A percentile compares a stretch with the other conserved stretches of the same genome.
These are phyloP conservation scores for Ophiostoma ulmi DNA, from an alignment of 2,329 filamentous ascomycete genomes.

Conservation along the genomic window DNA sequence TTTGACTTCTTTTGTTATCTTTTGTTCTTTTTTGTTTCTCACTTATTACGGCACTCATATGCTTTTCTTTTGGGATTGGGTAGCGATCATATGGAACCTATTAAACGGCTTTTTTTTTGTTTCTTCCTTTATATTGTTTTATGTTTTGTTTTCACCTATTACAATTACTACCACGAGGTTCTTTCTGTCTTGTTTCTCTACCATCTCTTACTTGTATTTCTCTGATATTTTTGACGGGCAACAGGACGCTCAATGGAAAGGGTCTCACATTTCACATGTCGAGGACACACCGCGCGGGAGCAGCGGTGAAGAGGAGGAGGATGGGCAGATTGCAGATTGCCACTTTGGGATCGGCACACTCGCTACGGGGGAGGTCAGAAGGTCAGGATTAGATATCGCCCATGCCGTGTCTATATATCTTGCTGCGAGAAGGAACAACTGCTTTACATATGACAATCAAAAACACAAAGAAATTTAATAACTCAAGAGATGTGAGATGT, in stretches of 20 bases:
- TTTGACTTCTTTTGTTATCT: not conserved
- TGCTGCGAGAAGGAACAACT: not conserved
- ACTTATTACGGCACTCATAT: not conserved
- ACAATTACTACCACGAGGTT: constrained; percentile 2
- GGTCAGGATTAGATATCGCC: not conserved
- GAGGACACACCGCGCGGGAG: not conserved
- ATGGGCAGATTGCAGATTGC: not conserved
- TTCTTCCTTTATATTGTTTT: not conserved
- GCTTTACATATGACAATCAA: not conserved
- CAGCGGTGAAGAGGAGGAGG: not conserved
- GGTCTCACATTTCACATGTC: not conserved
- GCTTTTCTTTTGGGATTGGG: constrained; percentile 5
- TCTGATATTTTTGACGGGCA: not conserved
- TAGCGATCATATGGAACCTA: constrained; percentile 2
- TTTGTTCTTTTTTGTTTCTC: not conserved
- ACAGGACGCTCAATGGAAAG: not conserved
- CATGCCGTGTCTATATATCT: not conserved
- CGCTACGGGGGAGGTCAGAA: not conserved
- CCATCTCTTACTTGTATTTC: not conserved
- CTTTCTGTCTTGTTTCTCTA: not conserved
- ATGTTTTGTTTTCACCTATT: not conserved
- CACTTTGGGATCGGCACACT: not conserved
- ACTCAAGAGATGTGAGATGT: not conserved
- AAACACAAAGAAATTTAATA: not conserved
- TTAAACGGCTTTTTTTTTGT: constrained; percentile 1